phyloP scores from a whole-genome alignment of 768 basidiomycete species.

The Rhodotorula taiwanensis region DNA sequence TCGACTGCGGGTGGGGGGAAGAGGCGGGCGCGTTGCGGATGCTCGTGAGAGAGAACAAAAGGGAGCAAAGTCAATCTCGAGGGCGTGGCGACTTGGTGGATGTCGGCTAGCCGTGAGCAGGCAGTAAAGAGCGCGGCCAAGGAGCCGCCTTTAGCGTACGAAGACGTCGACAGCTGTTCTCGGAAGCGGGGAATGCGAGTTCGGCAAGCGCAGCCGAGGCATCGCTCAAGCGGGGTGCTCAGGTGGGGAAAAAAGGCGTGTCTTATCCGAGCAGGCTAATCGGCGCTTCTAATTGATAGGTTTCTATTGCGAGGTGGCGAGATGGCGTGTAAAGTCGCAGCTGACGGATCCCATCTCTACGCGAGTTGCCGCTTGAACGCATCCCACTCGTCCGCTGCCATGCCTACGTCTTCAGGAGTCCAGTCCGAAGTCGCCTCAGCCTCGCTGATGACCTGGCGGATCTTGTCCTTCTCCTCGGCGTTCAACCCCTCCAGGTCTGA shows the following conservation, averaged over 20 bases:
- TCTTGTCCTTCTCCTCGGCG: conserved; percentile 14
- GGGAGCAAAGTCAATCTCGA: not conserved
- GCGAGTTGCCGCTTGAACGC: conserved; percentile 15
- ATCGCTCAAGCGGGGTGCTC: not conserved
- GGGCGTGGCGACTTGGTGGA: not conserved
- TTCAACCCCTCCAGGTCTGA: not conserved
- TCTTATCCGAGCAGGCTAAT: too few species aligned
- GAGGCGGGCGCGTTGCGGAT: too few species aligned
- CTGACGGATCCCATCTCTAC: not conserved
- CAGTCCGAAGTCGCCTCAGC: conserved; percentile 11
- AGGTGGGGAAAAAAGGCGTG: conserved; percentile 1
- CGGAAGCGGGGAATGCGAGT: not conserved
- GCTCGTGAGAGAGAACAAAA: not conserved
- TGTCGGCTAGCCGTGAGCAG: too few species aligned
- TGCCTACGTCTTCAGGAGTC: conserved; percentile 23
- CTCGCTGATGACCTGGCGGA: conserved; percentile 6
- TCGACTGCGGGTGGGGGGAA: too few species aligned
- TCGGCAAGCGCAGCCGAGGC: too few species aligned
- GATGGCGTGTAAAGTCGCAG: not conserved
- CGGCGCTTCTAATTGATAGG: too few species aligned
- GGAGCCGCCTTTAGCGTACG: too few species aligned
- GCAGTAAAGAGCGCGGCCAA: too few species aligned
- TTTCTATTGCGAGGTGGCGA: too few species aligned
- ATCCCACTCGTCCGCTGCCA: conserved; percentile 31
- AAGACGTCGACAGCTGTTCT: too few species aligned